phyloP scores from a whole-genome alignment of 2,329 filamentous ascomycete species.

The Alternaria burnsii region DNA sequence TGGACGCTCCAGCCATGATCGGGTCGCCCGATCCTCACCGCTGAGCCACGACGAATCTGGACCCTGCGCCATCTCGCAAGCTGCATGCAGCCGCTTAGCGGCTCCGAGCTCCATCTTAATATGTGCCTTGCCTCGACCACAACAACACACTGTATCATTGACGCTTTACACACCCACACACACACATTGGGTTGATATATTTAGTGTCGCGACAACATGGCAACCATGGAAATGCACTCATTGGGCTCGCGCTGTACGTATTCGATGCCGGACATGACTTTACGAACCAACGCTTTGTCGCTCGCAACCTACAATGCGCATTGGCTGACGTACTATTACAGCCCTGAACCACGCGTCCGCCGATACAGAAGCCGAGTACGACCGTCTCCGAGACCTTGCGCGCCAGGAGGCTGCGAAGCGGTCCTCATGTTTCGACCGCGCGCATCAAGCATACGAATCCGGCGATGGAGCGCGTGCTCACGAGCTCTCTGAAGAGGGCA shows the following conservation, averaged over 20 bases:
- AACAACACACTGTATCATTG: slow-evolving; percentile 26
- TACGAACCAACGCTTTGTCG: background rate
- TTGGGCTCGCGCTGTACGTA: slow-evolving; percentile 48
- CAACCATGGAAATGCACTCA: slow-evolving; percentile 46
- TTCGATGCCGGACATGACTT: background rate
- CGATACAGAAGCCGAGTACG: slow-evolving; percentile 80
- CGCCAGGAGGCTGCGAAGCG: slow-evolving; percentile 82
- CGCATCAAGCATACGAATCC: slow-evolving; percentile 78
- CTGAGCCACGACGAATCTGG: slow-evolving; percentile 23
- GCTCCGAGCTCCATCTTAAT: slow-evolving; percentile 18
- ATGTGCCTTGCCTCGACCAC: slow-evolving; percentile 18
- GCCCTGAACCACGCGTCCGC: slow-evolving; percentile 47
- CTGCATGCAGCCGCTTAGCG: slow-evolving; percentile 31
- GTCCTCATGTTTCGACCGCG: slow-evolving; percentile 73
- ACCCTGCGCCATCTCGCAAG: slow-evolving; percentile 31
- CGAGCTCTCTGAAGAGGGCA: slow-evolving; percentile 82
- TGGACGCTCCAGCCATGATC: slow-evolving; percentile 5
- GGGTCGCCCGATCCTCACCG: slow-evolving; percentile 14
- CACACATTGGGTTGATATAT: slow-evolving; percentile 1
- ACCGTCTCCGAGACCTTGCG: slow-evolving; percentile 84
- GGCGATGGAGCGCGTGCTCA: slow-evolving; percentile 89
- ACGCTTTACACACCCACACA: slow-evolving; percentile 1
- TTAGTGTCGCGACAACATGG: slow-evolving; percentile 31
- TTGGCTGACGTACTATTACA: slow-evolving; percentile 17
- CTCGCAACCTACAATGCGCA: background rate